Conservation (phyloP, 495 filamentous ascomycete species). For the Penicillium cataractarum region DNA sequence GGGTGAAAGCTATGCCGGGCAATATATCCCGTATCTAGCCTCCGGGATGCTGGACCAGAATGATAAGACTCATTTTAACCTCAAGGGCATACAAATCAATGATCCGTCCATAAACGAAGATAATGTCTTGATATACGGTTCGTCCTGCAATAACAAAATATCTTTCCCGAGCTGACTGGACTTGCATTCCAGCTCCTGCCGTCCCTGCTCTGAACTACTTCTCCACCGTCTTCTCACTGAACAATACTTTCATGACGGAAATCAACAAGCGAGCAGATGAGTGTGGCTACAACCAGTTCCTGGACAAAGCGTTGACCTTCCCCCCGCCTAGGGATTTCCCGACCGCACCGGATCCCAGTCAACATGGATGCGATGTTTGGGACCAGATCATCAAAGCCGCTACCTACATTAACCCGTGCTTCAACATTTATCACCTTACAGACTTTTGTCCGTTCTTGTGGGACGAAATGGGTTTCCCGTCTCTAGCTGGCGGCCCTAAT, state of each 20-base stretch:
- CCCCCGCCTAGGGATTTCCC: constrained; percentile 68
- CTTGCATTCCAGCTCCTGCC: constrained; percentile 50
- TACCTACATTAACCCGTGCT: constrained; percentile 72
- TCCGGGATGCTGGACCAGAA: constrained; percentile 72
- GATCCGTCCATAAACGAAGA: constrained; percentile 64
- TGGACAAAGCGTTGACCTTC: constrained; percentile 64
- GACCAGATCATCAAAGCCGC: constrained; percentile 60
- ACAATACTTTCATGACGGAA: constrained; percentile 63
- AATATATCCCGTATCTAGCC: constrained; percentile 80
- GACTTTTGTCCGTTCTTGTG: constrained; percentile 74
- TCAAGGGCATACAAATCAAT: constrained; percentile 70
- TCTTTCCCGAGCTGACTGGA: background rate
- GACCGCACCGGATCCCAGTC: constrained; percentile 25
- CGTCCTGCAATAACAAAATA: background rate
- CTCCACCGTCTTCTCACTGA: constrained; percentile 62
- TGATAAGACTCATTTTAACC: constrained; percentile 66
- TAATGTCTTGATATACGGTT: constrained; percentile 42
- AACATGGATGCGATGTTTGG: constrained; percentile 59
- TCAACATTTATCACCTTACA: constrained; percentile 75
- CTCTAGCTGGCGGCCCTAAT: constrained; percentile 55
- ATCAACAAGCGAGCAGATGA: constrained; percentile 57
- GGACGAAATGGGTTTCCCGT: constrained; percentile 76
- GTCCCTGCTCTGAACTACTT: constrained; percentile 68
- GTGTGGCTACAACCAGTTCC: constrained; percentile 69
- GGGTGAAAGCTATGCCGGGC: constrained; percentile 74